Base-by-base conservation (phyloP, 371 early-diverging fungal species). In the Mucor plumbeus region DNA sequence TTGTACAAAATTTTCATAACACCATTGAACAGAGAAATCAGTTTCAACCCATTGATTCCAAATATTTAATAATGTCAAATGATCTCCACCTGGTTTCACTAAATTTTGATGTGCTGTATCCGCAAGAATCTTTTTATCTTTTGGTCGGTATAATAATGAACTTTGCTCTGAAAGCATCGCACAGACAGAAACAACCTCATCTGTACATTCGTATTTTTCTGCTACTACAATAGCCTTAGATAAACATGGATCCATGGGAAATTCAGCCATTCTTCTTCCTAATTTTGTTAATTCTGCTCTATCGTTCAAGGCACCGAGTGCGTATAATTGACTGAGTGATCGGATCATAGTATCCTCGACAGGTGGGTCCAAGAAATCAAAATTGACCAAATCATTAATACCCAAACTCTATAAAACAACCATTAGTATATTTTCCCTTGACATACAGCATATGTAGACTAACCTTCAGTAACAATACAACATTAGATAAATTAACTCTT, bases 291-390 rank as follows among this genome's bases (percentile, higher is more conserved):
- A 71, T 69, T 95, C 90, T 13, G 97, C 97, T 14, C 88, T 87
- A 53, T 93, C 91, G 74, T 98, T 96, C 40, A 99, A 80, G 5
- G 98, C 99, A 17, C 98, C 99, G 15, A 99, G 78, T 0, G 95
- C 95, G 75, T 98, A 97, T 19, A 99, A 83, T 66, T 97, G 95
- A 83, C 95, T 96, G 41, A 98, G 81, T 10, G 97, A 95, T 17
- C 93, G 90, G 70, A 94, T 95, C 72, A 98, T 77, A 3, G 97
- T 94, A 66, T 96, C 95, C 10, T 95, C 92, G 11, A 96, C 91
- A 35, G 99, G 99, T 34, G 95, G 94, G 80, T 99, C 99, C 91
- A 99, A 91, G 77, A 98, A 98, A 73, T 99, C 99, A 85, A 99
- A 99, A 64, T 93, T 92, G 64, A 97, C 84, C 43, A 99, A 75